Evolutionary conservation across 495 filamentous ascomycete genomes (phyloP), one percentile per base, ranked within the genome.

Genomic region (Saxophila tyrrhenica): DNA sequence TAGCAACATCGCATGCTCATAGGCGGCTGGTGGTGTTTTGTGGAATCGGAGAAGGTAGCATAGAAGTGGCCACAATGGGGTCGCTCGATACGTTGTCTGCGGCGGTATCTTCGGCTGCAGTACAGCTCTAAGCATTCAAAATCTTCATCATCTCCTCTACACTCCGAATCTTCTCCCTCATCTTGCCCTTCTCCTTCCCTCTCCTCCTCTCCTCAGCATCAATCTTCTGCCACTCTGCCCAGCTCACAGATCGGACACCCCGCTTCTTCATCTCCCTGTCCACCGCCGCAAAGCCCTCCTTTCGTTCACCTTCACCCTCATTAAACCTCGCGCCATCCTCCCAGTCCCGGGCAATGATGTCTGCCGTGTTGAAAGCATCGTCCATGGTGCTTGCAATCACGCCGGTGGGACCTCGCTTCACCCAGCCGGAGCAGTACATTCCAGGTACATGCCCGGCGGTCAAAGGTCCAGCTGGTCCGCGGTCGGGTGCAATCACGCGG

Each of bases 361-460:
- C 89, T 0, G 81, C 94, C 1, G 89, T 95, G 17, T 78, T 76
- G 63, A 96, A 96, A 0, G 90, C 94, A 68, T 97, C 94, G 50
- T 83, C 81, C 91, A 98, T 94, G 0, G 92, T 98, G 24, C 82
- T 88, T 10, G 92, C 91, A 66, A 98, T 97, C 2, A 96, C 91
- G 5, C 92, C 92, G 3, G 89, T 94, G 0, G 92, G 94, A 0
- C 92, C 92, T 41, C 87, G 76, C 69, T 97, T 97, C 20, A 95
- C 90, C 92, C 92, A 98, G 2, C 92, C 92, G 20, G 90, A 87
- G 59, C 88, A 91, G 68, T 98, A 98, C 17, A 95, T 63, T 0
- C 94, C 94, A 1, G 86, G 85, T 0, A 94, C 69, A 35, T 75
- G 67, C 24, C 73, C 69, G 25, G 55, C 58, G 2, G 55, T 62